phyloP scores from a whole-genome alignment of 306 rosid genomes.

The Vachellia collinsii region DNA sequence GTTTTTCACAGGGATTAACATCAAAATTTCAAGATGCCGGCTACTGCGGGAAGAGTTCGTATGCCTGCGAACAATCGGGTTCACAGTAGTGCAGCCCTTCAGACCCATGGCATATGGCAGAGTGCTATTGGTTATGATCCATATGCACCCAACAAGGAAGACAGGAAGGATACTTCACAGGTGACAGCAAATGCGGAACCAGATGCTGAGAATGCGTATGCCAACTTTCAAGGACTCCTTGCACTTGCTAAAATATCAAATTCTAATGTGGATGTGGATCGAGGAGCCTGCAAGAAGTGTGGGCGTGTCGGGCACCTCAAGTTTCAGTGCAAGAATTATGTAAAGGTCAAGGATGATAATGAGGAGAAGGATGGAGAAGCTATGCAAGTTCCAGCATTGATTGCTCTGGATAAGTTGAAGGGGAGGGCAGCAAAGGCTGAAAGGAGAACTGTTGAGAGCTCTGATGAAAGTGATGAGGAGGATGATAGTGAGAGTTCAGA shows the following conservation, averaged over 20 bases:
- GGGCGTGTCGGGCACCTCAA: conserved; percentile 95
- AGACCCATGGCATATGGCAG: conserved; percentile 97
- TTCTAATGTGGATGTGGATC: conserved; percentile 71
- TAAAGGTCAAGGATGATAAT: conserved; percentile 68
- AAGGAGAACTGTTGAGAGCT: conserved; percentile 53
- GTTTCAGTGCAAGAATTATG: conserved; percentile 88
- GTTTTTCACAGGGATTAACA: conserved; percentile 35
- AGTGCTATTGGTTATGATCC: conserved; percentile 96
- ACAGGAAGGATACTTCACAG: conserved; percentile 57
- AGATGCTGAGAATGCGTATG: conserved; percentile 88
- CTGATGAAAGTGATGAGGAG: conserved; percentile 72
- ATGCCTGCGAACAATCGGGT: conserved; percentile 99
- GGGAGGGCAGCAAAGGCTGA: conserved; percentile 52
- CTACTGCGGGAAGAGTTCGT: conserved; percentile 98
- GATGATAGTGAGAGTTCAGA: conserved; percentile 69
- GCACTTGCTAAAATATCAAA: conserved; percentile 90
- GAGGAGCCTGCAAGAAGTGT: conserved; percentile 91
- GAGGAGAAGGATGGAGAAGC: conserved; percentile 69
- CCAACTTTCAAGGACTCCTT: conserved; percentile 90
- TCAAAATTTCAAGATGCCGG: conserved; percentile 72
- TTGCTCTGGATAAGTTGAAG: conserved; percentile 69
- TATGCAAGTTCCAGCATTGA: conserved; percentile 55
- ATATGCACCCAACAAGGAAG: conserved; percentile 89
- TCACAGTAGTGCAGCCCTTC: conserved; percentile 97
- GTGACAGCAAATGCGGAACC: conserved; percentile 56